Conservation (phyloP, 2,329 filamentous ascomycete genomes). For the Zalaria sp. region DNA sequence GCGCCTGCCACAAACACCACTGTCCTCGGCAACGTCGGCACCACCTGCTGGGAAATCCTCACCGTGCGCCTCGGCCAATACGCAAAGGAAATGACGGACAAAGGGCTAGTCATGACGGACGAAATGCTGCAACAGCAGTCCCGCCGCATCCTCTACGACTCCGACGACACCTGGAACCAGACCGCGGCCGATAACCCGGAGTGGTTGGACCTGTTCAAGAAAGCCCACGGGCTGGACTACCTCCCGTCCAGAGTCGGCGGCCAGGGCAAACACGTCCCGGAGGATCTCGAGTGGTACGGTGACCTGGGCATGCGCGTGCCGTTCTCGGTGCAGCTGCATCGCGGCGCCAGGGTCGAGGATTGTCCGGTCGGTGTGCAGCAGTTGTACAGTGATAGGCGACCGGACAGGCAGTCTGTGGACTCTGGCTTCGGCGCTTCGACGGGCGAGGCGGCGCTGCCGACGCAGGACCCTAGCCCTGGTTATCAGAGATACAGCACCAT, state of each 20-base stretch:
- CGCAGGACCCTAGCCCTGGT: background rate
- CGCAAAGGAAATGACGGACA: slow-evolving; percentile 23
- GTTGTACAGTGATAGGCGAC: background rate
- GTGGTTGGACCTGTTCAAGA: slow-evolving; percentile 35
- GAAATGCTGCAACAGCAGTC: slow-evolving; percentile 35
- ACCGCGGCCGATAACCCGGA: slow-evolving; percentile 26
- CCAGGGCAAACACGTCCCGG: slow-evolving; percentile 15
- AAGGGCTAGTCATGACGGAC: slow-evolving; percentile 29
- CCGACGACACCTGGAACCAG: slow-evolving; percentile 34
- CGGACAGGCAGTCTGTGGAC: too few relatives aligned
- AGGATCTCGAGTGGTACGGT: slow-evolving; percentile 19
- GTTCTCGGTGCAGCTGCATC: background rate
- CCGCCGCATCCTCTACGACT: slow-evolving; percentile 32
- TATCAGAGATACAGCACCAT: background rate
- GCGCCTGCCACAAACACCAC: background rate
- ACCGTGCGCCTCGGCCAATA: slow-evolving; percentile 31
- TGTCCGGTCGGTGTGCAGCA: slow-evolving; percentile 1
- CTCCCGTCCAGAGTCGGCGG: slow-evolving; percentile 18
- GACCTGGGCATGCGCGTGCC: slow-evolving; percentile 21
- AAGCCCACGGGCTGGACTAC: slow-evolving; percentile 29
- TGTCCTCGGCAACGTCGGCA: background rate
- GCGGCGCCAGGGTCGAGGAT: background rate
- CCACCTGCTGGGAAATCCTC: slow-evolving; percentile 36
- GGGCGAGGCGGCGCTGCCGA: too few relatives aligned
- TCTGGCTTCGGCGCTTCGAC: too few relatives aligned